Percentiles rank a stretch among this genome's conserved stretches.
Conservation (phyloP, 225 moss, liverwort and hornwort genomes). For the Polytrichum formosum region DNA sequence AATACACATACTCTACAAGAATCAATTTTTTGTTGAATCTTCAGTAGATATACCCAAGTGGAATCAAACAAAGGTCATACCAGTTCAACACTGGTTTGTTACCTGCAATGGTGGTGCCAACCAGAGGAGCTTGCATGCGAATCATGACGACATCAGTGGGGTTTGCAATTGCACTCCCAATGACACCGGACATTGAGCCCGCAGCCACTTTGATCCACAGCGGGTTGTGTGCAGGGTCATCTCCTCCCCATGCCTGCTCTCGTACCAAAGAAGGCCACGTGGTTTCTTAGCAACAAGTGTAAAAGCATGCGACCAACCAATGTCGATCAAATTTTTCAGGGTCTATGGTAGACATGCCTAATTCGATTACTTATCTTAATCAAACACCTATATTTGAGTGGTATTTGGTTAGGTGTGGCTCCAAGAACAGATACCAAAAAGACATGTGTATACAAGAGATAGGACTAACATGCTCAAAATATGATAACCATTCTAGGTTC, state of each 20-base stretch:
- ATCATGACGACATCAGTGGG: constrained; percentile 87
- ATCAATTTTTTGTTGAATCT: too few relatives aligned
- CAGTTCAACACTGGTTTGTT: background rate
- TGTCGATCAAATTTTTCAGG: background rate
- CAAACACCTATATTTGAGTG: too few relatives aligned
- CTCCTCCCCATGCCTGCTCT: constrained; percentile 55
- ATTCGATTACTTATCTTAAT: too few relatives aligned
- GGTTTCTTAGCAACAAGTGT: background rate
- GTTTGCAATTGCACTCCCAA: constrained; percentile 84
- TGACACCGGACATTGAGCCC: constrained; percentile 56
- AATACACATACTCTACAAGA: too few relatives aligned
- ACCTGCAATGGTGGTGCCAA: constrained; percentile 42
- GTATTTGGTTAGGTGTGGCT: too few relatives aligned
- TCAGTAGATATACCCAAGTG: too few relatives aligned
- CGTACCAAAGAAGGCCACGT: background rate
- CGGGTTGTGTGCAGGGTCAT: constrained; percentile 53
- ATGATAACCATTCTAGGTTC: too few relatives aligned
- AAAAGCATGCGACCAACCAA: background rate
- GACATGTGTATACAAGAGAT: too few relatives aligned
- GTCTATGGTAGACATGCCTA: too few relatives aligned
- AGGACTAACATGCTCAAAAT: too few relatives aligned
- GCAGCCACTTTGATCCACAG: constrained; percentile 78
- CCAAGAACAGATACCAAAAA: too few relatives aligned
- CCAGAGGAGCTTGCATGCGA: constrained; percentile 77
- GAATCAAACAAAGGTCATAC: too few relatives aligned